Conservation (phyloP, 108 stramenopile species). For the Cyclotella atomus region DNA sequence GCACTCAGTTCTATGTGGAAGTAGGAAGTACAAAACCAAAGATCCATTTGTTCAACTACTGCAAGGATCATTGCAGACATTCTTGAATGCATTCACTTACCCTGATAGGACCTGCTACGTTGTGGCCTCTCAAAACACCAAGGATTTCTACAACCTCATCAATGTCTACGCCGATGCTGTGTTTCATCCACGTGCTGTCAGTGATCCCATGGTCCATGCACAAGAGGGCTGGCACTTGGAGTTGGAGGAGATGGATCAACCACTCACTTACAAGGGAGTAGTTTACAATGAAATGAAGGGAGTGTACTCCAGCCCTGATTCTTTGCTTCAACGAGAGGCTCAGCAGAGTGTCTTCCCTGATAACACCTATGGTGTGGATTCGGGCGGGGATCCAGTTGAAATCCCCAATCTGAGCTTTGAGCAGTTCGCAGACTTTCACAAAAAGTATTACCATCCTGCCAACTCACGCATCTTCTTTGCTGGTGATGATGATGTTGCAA, state of each 20-base stretch:
- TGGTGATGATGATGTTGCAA: conserved; percentile 93
- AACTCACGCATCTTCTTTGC: conserved; percentile 95
- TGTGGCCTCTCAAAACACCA: conserved; percentile 95
- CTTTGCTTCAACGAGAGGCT: conserved; percentile 83
- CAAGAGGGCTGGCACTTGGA: conserved; percentile 99
- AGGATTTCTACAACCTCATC: conserved; percentile 99
- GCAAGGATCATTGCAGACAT: conserved; percentile 94
- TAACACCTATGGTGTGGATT: conserved; percentile 95
- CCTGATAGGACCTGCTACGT: conserved; percentile 98
- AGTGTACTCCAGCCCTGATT: conserved; percentile 94
- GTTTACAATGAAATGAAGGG: conserved; percentile 99
- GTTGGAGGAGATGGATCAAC: conserved; percentile 83
- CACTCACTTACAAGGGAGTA: conserved; percentile 96
- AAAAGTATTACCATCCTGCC: conserved; percentile 93
- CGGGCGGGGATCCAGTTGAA: conserved; percentile 94
- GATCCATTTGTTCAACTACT: conserved; percentile 99
- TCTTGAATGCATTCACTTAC: conserved; percentile 99
- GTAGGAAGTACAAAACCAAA: conserved; percentile 94
- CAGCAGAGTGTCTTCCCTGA: conserved; percentile 95
- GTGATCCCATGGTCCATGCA: conserved; percentile 91
- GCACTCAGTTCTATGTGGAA: conserved; percentile 98
- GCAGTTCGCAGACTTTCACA: conserved; percentile 94
- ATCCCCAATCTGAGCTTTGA: conserved; percentile 96
- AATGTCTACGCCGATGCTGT: conserved; percentile 99
- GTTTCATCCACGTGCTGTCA: conserved; percentile 89